phyloP scores from a whole-genome alignment of 257 asterid species.

The Nicotiana otophora region DNA sequence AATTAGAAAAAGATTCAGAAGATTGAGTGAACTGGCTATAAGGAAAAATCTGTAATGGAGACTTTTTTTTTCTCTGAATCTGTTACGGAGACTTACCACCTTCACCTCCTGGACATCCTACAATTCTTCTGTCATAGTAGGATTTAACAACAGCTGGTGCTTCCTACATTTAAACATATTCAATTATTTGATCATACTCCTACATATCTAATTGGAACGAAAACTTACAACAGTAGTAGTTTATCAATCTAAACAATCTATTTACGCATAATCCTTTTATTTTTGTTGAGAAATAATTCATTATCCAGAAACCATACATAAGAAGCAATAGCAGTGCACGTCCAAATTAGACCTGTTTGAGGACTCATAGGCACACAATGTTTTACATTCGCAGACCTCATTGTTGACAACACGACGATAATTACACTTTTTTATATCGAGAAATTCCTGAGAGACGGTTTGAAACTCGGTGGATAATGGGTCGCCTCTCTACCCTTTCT shows the following conservation, averaged over 20 bases:
- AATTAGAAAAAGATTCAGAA: neutral
- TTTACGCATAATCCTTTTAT: neutral
- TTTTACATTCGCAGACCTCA: too few relatives aligned
- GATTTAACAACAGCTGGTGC: slow-evolving; percentile 76
- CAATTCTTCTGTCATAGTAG: slow-evolving; percentile 69
- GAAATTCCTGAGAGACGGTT: too few relatives aligned
- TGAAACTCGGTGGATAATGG: too few relatives aligned
- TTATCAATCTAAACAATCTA: neutral
- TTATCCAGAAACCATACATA: neutral
- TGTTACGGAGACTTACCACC: slow-evolving; percentile 53
- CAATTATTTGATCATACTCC: neutral
- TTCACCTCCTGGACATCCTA: slow-evolving; percentile 92
- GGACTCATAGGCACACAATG: neutral
- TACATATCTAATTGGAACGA: neutral
- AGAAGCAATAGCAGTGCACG: neutral
- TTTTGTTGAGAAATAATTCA: neutral
- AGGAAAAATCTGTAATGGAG: neutral
- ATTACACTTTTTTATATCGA: too few relatives aligned
- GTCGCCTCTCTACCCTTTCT: too few relatives aligned
- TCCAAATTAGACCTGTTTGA: neutral
- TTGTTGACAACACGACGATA: too few relatives aligned
- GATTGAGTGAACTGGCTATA: neutral
- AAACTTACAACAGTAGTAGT: neutral
- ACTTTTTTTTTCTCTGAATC: slow-evolving; percentile 10
- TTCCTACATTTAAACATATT: slow-evolving; percentile 46